Evolutionary conservation across 352 stramenopile genomes (phyloP).

Genomic region (Globisporangium parvum): DNA sequence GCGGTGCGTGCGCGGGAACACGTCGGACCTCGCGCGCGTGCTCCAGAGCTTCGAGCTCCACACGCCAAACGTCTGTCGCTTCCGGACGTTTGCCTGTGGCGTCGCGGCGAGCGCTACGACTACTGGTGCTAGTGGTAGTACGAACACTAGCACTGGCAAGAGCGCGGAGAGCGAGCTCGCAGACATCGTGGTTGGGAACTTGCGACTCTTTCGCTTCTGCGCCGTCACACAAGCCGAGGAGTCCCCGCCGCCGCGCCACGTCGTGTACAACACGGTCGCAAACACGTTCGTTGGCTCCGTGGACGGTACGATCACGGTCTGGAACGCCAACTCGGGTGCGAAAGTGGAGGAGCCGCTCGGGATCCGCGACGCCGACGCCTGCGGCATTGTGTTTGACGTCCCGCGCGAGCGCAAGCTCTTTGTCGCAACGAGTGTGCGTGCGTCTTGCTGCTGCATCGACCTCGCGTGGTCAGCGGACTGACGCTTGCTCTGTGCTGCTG

Average conservation of each 20-base stretch:
- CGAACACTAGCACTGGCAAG: constrained; percentile 2
- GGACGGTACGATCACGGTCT: constrained; percentile 56
- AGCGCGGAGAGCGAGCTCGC: constrained; percentile 21
- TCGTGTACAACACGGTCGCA: constrained; percentile 54
- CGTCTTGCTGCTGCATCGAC: neutral
- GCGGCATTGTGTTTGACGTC: constrained; percentile 49
- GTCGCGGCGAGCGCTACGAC: neutral
- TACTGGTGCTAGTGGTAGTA: neutral
- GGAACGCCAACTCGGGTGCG: constrained; percentile 52
- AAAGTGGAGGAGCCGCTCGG: constrained; percentile 50
- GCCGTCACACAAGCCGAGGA: constrained; percentile 32
- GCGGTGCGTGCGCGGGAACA: constrained; percentile 34
- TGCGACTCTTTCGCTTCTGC: constrained; percentile 52
- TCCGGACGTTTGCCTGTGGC: constrained; percentile 31
- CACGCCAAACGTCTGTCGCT: constrained; percentile 35
- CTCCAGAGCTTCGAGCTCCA: constrained; percentile 49
- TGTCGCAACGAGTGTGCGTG: constrained; percentile 54
- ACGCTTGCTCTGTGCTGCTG: neutral
- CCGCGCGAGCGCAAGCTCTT: constrained; percentile 65
- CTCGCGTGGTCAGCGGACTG: neutral
- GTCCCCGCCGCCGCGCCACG: constrained; percentile 25
- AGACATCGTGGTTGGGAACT: constrained; percentile 46
- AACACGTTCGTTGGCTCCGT: constrained; percentile 57
- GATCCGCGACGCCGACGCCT: constrained; percentile 47
- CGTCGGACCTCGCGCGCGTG: constrained; percentile 23